phyloP scores from a whole-genome alignment of 805 yeast species.

The Kodamaea fukazawae region DNA sequence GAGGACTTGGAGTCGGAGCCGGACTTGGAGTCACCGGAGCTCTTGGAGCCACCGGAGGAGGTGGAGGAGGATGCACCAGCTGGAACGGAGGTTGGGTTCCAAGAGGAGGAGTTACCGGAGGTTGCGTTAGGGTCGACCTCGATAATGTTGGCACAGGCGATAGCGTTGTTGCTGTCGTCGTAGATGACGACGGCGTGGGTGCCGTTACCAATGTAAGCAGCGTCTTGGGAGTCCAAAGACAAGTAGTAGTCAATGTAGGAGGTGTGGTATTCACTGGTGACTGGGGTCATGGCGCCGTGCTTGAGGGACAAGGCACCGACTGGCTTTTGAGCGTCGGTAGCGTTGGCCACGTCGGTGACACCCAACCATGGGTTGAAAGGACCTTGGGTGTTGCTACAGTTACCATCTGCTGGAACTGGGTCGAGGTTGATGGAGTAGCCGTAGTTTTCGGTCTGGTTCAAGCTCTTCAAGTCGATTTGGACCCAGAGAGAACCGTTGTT shows the following conservation, averaged over 20 bases:
- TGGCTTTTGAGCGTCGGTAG: slow-evolving; percentile 21
- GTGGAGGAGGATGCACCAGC: slow-evolving; percentile 6
- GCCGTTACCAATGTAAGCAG: slow-evolving; percentile 22
- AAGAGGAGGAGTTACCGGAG: slow-evolving; percentile 5
- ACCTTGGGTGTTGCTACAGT: slow-evolving; percentile 30
- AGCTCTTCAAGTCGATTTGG: slow-evolving; percentile 27
- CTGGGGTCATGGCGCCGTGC: slow-evolving; percentile 29
- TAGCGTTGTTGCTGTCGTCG: slow-evolving; percentile 28
- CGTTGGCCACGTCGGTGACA: slow-evolving; percentile 9
- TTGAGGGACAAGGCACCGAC: slow-evolving; percentile 42
- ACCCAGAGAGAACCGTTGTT: slow-evolving; percentile 33
- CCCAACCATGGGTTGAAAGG: slow-evolving; percentile 43
- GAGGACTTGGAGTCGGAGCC: slow-evolving; percentile 4
- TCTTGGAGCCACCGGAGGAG: slow-evolving; percentile 7
- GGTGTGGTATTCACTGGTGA: slow-evolving; percentile 23
- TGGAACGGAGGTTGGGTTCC: slow-evolving; percentile 8
- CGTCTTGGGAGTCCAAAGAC: slow-evolving; percentile 22
- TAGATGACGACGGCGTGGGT: slow-evolving; percentile 36
- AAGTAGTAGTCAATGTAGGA: slow-evolving; percentile 23
- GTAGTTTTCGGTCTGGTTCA: slow-evolving; percentile 26
- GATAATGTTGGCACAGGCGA: slow-evolving; percentile 41
- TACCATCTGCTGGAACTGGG: slow-evolving; percentile 36
- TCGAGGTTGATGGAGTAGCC: slow-evolving; percentile 37
- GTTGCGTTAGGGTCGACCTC: slow-evolving; percentile 6
- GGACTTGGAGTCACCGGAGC: slow-evolving; percentile 7